A percentile compares a stretch with the other conserved stretches of the same genome.
phyloP scores from a whole-genome alignment of 306 rosid genomes.

The Prunus campanulata region DNA sequence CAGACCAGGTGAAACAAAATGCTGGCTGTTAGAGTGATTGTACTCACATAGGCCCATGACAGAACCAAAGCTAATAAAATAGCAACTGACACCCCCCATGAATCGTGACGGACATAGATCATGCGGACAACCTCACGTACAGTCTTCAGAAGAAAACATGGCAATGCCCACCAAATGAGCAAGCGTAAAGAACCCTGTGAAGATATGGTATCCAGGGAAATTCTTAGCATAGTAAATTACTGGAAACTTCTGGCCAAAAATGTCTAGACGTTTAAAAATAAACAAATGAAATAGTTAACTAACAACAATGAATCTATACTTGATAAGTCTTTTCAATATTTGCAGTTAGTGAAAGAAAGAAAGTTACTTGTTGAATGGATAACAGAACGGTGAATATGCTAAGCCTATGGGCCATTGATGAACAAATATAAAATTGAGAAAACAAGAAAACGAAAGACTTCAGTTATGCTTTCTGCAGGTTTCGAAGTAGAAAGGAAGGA shows the following conservation, averaged over 20 bases:
- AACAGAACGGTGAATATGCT: background rate
- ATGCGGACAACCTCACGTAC: constrained; percentile 53
- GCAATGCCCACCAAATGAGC: constrained; percentile 57
- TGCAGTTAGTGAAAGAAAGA: background rate
- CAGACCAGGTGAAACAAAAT: constrained; percentile 81
- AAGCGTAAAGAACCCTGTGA: constrained; percentile 55
- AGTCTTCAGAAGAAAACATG: constrained; percentile 60
- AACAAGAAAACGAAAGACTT: background rate
- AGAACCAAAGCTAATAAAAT: constrained; percentile 41
- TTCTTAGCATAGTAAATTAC: background rate
- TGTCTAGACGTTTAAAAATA: background rate
- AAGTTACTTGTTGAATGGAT: background rate
- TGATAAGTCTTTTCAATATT: background rate
- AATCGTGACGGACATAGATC: constrained; percentile 34
- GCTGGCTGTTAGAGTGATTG: constrained; percentile 70
- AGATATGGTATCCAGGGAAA: background rate
- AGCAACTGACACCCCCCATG: constrained; percentile 54
- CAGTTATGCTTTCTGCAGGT: background rate
- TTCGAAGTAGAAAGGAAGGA: background rate
- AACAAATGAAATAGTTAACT: background rate
- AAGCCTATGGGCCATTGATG: background rate
- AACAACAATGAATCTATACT: background rate
- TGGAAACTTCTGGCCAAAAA: background rate
- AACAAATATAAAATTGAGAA: background rate
- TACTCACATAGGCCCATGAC: constrained; percentile 77